A percentile compares a stretch with the other conserved stretches of the same genome.
Evolutionary conservation across 108 stramenopile species (phyloP).

Genomic region (Licmophora abbreviata): DNA sequence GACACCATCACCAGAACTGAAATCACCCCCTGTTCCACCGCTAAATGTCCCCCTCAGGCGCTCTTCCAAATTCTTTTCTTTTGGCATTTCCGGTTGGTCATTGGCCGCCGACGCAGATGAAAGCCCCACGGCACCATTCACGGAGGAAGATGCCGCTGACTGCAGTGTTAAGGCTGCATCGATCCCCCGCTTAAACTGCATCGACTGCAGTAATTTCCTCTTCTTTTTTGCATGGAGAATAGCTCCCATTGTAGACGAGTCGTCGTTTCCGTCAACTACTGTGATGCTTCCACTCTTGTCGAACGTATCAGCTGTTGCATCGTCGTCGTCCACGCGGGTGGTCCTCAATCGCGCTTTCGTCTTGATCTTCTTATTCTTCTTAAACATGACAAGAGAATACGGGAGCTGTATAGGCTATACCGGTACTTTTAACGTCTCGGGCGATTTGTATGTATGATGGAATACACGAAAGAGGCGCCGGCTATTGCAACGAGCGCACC

Average conservation of each 20-base stretch:
- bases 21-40: conserved; percentile 30
- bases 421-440: too few species aligned
- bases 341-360: too few species aligned
- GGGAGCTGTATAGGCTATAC: too few species aligned
- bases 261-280: conserved; percentile 8
- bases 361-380: too few species aligned
- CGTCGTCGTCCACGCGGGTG: too few species aligned
- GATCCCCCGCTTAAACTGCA: conserved; percentile 17
- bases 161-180: conserved; percentile 16
- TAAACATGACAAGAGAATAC: too few species aligned
- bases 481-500: too few species aligned
- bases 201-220: conserved; percentile 11
- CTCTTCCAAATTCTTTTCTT: too few species aligned
- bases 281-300: too few species aligned
- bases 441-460: too few species aligned
- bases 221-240: conserved; percentile 22
- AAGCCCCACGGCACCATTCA: neutral
- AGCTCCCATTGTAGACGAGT: conserved; percentile 9
- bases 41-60: conserved; percentile 31
- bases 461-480: too few species aligned
- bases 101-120: neutral
- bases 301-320: too few species aligned
- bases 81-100: neutral
- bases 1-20: conserved; percentile 18
- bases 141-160: conserved; percentile 3